phyloP scores from a whole-genome alignment of 257 asterid species.

The Plantago ovata region DNA sequence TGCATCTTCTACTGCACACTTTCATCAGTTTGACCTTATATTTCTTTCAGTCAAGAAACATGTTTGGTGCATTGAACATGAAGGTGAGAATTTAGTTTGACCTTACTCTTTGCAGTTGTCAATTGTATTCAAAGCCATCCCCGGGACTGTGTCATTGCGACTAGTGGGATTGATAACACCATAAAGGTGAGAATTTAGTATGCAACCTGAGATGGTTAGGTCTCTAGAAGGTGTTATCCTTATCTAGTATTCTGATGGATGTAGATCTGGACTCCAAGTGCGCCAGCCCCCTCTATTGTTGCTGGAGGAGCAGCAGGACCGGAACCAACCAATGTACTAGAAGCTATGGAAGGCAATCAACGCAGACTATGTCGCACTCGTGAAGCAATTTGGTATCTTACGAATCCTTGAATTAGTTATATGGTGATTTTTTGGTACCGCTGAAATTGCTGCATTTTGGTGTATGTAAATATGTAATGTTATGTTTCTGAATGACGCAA shows the following conservation, averaged over 20 bases:
- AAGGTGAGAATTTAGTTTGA: constrained; percentile 11
- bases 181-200: constrained; percentile 62
- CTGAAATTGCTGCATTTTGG: constrained; percentile 6
- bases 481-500: neutral
- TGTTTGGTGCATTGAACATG: constrained; percentile 6
- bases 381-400: constrained; percentile 57
- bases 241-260: constrained; percentile 20
- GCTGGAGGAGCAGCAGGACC: constrained; percentile 75
- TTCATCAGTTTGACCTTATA: neutral
- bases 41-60: too few species aligned
- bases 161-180: constrained; percentile 96
- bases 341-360: constrained; percentile 80
- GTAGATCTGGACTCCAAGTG: constrained; percentile 91
- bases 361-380: constrained; percentile 61
- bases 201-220: constrained; percentile 7
- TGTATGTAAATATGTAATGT: neutral
- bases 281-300: constrained; percentile 66
- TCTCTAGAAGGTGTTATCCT: constrained; percentile 9
- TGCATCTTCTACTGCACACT: neutral
- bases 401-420: constrained; percentile 13
- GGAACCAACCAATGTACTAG: constrained; percentile 59
- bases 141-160: constrained; percentile 73
- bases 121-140: constrained; percentile 97
- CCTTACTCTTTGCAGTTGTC: constrained; percentile 58
- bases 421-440: neutral